These are phyloP conservation scores for Xanthoconium separans DNA, from an alignment of 1,284 basidiomycete genomes.

Conservation along the genomic window DNA sequence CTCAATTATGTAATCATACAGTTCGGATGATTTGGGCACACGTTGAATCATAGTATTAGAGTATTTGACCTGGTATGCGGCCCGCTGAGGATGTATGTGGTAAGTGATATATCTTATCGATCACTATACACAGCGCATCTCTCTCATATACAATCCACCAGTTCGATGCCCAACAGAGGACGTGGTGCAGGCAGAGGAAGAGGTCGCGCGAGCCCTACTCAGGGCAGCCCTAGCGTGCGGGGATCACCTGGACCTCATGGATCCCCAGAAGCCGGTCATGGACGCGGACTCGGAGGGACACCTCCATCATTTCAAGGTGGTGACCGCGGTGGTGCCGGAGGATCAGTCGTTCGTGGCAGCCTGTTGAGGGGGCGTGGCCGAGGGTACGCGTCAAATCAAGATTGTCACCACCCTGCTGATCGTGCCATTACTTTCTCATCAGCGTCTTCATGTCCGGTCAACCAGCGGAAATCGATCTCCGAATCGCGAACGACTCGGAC, in stretches of 20 bases:
- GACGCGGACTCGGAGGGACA: neutral
- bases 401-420: no score
- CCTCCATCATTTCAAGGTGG: neutral
- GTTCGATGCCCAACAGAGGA: neutral
- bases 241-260: neutral
- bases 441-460: neutral
- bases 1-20: no score
- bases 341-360: neutral
- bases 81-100: neutral
- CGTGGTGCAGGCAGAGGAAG: neutral
- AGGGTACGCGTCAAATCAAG: neutral
- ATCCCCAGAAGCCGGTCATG: neutral
- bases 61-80: neutral
- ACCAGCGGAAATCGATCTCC: neutral
- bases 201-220: neutral
- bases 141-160: neutral
- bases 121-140: neutral
- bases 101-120: neutral
- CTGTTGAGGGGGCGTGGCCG: neutral
- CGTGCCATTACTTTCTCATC: neutral
- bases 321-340: neutral
- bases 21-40: no score
- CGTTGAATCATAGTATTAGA: no score
- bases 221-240: no score
- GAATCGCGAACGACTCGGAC: slow-evolving; percentile 1